phyloP scores from a whole-genome alignment of 2,329 filamentous ascomycete species.

The Orbilia javanica region DNA sequence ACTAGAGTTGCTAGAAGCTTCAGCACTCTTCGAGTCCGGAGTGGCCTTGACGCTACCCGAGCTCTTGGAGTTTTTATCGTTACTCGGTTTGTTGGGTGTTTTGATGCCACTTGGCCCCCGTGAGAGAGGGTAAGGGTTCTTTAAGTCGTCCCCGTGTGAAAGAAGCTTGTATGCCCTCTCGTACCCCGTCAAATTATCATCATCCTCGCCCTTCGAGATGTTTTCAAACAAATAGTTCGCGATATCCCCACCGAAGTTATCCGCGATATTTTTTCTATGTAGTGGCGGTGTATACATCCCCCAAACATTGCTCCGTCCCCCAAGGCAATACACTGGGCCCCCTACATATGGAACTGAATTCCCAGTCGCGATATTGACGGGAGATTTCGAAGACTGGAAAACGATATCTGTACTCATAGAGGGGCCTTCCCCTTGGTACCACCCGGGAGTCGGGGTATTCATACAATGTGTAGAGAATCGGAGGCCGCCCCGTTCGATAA shows the following conservation, averaged over 20 bases:
- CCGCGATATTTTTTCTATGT: neutral
- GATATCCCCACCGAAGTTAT: neutral
- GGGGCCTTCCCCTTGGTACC: conserved; percentile 10
- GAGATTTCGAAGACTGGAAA: conserved; percentile 1
- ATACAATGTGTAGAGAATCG: conserved; percentile 7
- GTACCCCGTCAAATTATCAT: no score
- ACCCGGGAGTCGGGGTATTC: neutral
- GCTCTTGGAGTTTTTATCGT: no score
- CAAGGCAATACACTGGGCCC: conserved; percentile 16
- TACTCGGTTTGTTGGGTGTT: no score
- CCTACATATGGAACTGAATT: conserved; percentile 5
- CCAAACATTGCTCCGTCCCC: conserved; percentile 28
- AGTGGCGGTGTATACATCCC: conserved; percentile 14
- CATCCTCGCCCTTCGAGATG: no score
- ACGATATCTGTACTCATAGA: conserved; percentile 5
- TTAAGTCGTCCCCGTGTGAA: neutral
- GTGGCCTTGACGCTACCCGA: no score
- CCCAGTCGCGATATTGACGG: neutral
- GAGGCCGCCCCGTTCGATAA: conserved; percentile 11
- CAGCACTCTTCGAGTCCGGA: no score
- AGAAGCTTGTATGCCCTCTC: neutral
- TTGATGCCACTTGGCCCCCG: no score
- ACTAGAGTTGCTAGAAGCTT: no score
- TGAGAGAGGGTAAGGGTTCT: neutral
- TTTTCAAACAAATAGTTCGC: neutral